Evolutionary conservation across 2,329 filamentous ascomycete genomes (phyloP), one percentile per base, ranked within the genome.

Genomic region (Colletotrichum magnum): DNA sequence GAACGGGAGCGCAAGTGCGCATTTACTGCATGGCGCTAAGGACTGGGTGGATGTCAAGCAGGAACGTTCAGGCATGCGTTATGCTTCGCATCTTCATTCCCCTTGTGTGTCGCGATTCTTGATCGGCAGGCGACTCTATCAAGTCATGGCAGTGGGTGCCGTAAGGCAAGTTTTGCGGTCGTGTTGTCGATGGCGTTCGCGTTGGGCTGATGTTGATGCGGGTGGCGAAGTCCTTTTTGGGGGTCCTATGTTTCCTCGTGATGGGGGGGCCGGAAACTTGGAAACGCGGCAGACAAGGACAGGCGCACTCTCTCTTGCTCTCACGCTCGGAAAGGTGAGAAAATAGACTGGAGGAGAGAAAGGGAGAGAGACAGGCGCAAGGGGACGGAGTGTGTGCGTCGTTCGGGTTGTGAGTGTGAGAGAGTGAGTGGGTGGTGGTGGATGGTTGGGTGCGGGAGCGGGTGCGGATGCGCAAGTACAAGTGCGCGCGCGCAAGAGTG

Each of bases 21-120:
- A 47, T 69, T 60, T 71, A 71, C 69, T 69, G 69, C 69, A 71
- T 71, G 69, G 65, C 69, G 66, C 66, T 71, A 69, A 63, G 58
- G 64, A 57, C 58, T 68, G 32, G 57, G 57, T 36, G 57, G 63
- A 54, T 41, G 64, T 52, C 63, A 69, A 71, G 60, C 60, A 70
- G 67, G 69, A 64, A 70, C 62, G 60, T 69, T 62, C 28, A 62
- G 69, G 60, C 58, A 68, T 70, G 64, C 64, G 68, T 70, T 47
- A 58, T 62, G 58, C 53, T 70, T 64, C 51, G 68, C 59, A 64
- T 58, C 68, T 69, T 41, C 68, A 70, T 70, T 70, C 68, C 68
- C 64, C 64, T 70, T 28, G 24, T 57, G 64, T 70, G 64, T 70
- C 32, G 68, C 68, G 64, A 69, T 67, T 62, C 52, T 58, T 68